Evolutionary conservation across 176 grass and related monocot genomes (phyloP).

Genomic region (Bothriochloa decipiens): DNA sequence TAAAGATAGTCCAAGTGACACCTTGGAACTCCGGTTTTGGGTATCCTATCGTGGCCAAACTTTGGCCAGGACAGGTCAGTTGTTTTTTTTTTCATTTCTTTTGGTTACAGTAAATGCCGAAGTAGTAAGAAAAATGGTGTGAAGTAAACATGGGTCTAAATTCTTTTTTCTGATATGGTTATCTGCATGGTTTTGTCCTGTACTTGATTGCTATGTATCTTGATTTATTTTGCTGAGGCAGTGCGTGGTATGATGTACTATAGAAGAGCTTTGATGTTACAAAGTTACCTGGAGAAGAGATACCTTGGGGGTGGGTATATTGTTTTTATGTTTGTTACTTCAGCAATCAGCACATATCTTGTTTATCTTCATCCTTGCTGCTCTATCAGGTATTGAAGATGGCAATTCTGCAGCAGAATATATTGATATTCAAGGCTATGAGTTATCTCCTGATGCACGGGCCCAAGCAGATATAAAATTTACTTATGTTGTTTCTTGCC

Average conservation of each 20-base stretch:
- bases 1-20: constrained; percentile 64
- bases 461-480: constrained; percentile 98
- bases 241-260: constrained; percentile 99
- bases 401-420: constrained; percentile 71
- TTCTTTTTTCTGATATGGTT: constrained; percentile 35
- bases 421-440: constrained; percentile 80
- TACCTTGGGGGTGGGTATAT: constrained; percentile 69
- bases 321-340: constrained; percentile 31
- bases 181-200: constrained; percentile 27
- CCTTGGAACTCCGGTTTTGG: constrained; percentile 96
- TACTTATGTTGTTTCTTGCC: constrained; percentile 96
- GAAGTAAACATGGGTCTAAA: constrained; percentile 6
- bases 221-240: constrained; percentile 49
- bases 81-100: constrained; percentile 39
- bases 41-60: constrained; percentile 96
- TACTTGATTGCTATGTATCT: constrained; percentile 42
- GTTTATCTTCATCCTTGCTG: constrained; percentile 29
- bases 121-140: background rate
- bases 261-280: constrained; percentile 88
- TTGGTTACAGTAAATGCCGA: constrained; percentile 9
- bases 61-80: constrained; percentile 90
- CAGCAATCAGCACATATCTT: constrained; percentile 15
- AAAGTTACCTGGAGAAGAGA: constrained; percentile 94
- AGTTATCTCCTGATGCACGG: constrained; percentile 77
- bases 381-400: constrained; percentile 74